A percentile compares a stretch with the other conserved stretches of the same genome.
Evolutionary conservation across 192 early-diverging fungal species (phyloP).

Genomic region (Mortierella claussenii): DNA sequence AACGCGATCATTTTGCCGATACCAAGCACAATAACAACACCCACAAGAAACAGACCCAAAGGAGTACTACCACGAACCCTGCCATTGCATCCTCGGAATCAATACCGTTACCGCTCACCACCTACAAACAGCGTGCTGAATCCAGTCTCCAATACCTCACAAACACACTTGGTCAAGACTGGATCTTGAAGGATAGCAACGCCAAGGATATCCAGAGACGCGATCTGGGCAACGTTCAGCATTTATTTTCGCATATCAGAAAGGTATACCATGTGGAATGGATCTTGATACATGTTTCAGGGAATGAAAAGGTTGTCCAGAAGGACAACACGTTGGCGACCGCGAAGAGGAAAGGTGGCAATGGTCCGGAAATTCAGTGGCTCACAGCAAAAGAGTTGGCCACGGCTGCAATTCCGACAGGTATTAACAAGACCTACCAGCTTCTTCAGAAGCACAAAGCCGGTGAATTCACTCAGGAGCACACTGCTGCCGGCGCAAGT

Average conservation of each 20-base stretch:
- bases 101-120: constrained; percentile 7
- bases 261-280: constrained; percentile 62
- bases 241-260: constrained; percentile 78
- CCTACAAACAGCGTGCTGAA: constrained; percentile 25
- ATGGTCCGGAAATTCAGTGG: constrained; percentile 46
- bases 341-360: not conserved
- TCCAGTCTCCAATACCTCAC: constrained; percentile 26
- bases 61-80: too few species aligned
- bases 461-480: too few species aligned
- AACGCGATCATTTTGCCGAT: not conserved
- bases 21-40: constrained; percentile 5
- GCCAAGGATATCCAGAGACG: constrained; percentile 27
- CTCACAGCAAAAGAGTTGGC: constrained; percentile 54
- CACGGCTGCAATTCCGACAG: constrained; percentile 64
- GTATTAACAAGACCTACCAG: constrained; percentile 65
- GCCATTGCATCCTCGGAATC: not conserved
- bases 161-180: constrained; percentile 7
- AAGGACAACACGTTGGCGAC: too few species aligned
- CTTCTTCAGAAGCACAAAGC: constrained; percentile 56
- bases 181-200: constrained; percentile 9
- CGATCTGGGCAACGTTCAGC: constrained; percentile 64
- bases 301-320: not conserved
- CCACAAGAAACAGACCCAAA: constrained; percentile 1
- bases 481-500: too few species aligned
- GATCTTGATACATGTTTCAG: constrained; percentile 30